Conservation (phyloP, 768 basidiomycete genomes). For the Suillus subaureus region DNA sequence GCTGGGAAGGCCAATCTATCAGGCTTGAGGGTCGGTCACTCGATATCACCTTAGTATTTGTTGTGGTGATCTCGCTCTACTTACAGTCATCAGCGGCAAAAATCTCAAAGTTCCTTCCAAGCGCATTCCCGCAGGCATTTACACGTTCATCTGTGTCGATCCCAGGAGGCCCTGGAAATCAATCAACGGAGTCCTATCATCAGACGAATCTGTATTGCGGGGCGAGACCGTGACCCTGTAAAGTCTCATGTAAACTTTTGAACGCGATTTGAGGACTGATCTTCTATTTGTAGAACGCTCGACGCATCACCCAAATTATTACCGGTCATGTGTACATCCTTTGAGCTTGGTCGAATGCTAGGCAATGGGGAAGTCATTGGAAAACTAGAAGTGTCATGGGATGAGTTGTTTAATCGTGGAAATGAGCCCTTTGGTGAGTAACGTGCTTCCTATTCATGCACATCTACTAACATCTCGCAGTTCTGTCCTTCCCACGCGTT, state of each 20-base stretch:
- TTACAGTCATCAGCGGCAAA: no score
- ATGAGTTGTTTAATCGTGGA: not conserved
- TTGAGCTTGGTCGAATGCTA: not conserved
- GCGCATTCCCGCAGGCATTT: no score
- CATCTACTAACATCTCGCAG: not conserved
- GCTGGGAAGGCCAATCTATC: not conserved
- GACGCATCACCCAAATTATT: not conserved
- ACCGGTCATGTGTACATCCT: not conserved
- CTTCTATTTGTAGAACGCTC: not conserved
- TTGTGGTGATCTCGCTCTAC: no score
- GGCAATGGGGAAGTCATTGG: not conserved
- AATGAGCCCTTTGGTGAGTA: not conserved
- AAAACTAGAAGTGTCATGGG: not conserved
- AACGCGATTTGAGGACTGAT: not conserved
- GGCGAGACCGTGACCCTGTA: not conserved
- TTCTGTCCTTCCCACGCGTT: not conserved
- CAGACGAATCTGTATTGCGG: not conserved
- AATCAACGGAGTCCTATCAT: not conserved
- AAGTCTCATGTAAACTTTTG: not conserved
- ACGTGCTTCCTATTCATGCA: not conserved
- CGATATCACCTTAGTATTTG: no score
- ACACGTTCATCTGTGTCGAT: no score
- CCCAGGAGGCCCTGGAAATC: not conserved
- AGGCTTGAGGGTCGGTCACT: not conserved
- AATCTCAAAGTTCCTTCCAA: no score